These are phyloP conservation scores for Oryza coarctata DNA, from an alignment of 176 grass and related monocot species.

Conservation along the genomic window DNA sequence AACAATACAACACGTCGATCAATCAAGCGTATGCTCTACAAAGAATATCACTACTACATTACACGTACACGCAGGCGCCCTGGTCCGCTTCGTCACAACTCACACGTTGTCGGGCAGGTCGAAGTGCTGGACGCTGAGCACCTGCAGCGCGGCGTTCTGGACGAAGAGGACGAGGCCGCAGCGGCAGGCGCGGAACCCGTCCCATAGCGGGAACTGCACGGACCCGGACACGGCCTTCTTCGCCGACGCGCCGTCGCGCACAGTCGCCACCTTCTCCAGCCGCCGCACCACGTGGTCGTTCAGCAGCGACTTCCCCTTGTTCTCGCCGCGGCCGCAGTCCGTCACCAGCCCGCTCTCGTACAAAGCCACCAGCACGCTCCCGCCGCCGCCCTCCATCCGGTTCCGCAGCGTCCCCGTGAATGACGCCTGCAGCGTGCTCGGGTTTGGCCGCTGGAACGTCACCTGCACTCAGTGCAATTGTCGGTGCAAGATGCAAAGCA, in stretches of 20 bases:
- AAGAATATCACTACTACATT: background rate
- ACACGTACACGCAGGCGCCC: background rate
- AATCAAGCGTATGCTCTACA: background rate
- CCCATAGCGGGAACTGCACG: slow-evolving; percentile 76
- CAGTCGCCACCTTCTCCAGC: slow-evolving; percentile 67
- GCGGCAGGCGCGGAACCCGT: slow-evolving; percentile 66
- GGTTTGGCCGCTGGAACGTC: slow-evolving; percentile 55
- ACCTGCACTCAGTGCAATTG: slow-evolving; percentile 37
- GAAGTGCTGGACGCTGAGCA: slow-evolving; percentile 76
- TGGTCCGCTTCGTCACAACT: background rate
- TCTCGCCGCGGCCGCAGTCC: slow-evolving; percentile 70
- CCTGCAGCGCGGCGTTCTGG: slow-evolving; percentile 71
- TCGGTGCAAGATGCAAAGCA: background rate
- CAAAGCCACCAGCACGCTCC: slow-evolving; percentile 74
- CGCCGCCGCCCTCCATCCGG: slow-evolving; percentile 61
- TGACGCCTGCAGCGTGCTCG: slow-evolving; percentile 65
- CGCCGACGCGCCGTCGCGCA: slow-evolving; percentile 54
- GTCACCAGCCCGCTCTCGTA: slow-evolving; percentile 87
- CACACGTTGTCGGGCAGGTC: slow-evolving; percentile 66
- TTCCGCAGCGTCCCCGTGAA: slow-evolving; percentile 61
- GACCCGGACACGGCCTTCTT: slow-evolving; percentile 67
- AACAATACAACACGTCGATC: background rate
- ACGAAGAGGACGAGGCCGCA: slow-evolving; percentile 82
- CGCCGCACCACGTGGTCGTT: slow-evolving; percentile 87
- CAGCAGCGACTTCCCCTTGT: slow-evolving; percentile 73